Base-by-base conservation (phyloP, 1,284 basidiomycete genomes). In the Ustilago shanxiensis region DNA sequence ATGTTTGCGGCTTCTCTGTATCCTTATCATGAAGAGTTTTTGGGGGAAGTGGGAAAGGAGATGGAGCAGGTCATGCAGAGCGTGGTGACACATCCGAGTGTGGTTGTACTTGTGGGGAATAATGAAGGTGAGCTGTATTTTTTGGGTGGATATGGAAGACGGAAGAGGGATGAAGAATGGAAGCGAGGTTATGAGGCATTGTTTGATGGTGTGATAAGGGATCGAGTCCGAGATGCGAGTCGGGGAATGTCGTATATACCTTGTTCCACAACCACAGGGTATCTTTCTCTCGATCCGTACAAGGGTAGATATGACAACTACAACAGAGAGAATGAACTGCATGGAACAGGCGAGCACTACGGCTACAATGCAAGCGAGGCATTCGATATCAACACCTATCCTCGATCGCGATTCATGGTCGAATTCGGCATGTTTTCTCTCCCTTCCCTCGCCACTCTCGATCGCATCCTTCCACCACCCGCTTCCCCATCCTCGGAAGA, bases 371-470 rank as follows among this genome's bases (percentile, higher is more conserved):
- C 89, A 1, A 86, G 86, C 0, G 85, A 87, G 49, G 90, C 90
- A 0, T 91, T 91, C 82, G 87, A 91, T 74, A 88, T 90, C 68
- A 87, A 87, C 58, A 89, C 89, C 0, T 91, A 89, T 79, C 90
- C 90, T 3, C 87, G 89, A 3, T 87, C 88, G n/a, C 87, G 90
- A 87, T 90, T 90, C 69, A 88, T 91, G 41, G 91, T 91, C 71
- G 90, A 91, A 77, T 91, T 91, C 72, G 90, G 90, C 20, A 91
- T 90, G 85, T 90, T 90, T 79, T 90, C 90, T 0, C 89, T 91
- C 88, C 90, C 90, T 0, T 91, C 90, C 0, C 89, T 91, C 83
- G 90, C 90, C 74, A 89, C 88, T 59, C 90, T 90, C 89, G 88
- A 91, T 79, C 89, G 90, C 73, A 89, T 90, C 0, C 88, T 91